A percentile compares a stretch with the other conserved stretches of the same genome.
These are phyloP conservation scores for Xylaria telfairii DNA, from an alignment of 495 filamentous ascomycete species.

Conservation along the genomic window DNA sequence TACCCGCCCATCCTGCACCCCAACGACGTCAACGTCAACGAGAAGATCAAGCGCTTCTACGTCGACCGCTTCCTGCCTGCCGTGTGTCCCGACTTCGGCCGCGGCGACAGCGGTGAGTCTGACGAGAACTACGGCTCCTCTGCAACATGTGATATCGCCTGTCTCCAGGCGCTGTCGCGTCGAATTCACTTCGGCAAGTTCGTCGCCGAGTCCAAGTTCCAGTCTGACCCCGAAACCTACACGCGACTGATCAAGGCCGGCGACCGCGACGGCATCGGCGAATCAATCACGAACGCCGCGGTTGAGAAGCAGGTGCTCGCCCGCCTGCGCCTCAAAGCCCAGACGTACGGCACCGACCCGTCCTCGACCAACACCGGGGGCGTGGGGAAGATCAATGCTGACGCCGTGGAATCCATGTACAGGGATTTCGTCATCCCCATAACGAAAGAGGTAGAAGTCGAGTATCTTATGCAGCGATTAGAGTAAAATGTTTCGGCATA, in stretches of 20 bases:
- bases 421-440: slow-evolving; percentile 94
- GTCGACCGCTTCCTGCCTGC: slow-evolving; percentile 80
- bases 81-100: slow-evolving; percentile 73
- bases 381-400: slow-evolving; percentile 80
- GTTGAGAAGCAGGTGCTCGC: slow-evolving; percentile 95
- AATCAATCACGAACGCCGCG: slow-evolving; percentile 84
- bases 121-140: slow-evolving; percentile 96
- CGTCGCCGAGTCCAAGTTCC: slow-evolving; percentile 98
- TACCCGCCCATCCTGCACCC: slow-evolving; percentile 92
- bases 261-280: slow-evolving; percentile 81
- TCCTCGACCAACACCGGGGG: slow-evolving; percentile 53
- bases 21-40: slow-evolving; percentile 92
- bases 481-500: slow-evolving; percentile 42
- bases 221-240: slow-evolving; percentile 78
- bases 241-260: slow-evolving; percentile 77
- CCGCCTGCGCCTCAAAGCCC: slow-evolving; percentile 86
- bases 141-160: slow-evolving; percentile 88
- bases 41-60: slow-evolving; percentile 84
- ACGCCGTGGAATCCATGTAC: slow-evolving; percentile 95
- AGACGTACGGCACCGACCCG: slow-evolving; percentile 94
- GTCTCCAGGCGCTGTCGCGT: slow-evolving; percentile 88
- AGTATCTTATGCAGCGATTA: slow-evolving; percentile 95
- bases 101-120: slow-evolving; percentile 80
- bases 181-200: slow-evolving; percentile 99
- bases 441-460: slow-evolving; percentile 96